phyloP scores from a whole-genome alignment of 176 grass and related monocot species.

The Carex parvula region DNA sequence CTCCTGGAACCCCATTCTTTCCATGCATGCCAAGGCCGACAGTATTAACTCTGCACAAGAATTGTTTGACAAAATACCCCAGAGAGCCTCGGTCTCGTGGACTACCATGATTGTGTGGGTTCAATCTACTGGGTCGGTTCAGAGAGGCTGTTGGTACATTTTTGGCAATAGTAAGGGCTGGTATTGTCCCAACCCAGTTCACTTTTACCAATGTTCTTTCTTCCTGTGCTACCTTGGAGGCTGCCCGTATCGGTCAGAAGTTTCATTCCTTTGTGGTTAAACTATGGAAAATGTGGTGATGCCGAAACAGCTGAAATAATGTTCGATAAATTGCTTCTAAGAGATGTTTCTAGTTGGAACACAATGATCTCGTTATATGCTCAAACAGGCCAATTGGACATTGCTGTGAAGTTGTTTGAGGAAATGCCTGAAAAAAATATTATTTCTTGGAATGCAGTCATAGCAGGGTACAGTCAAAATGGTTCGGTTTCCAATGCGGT shows the following conservation, averaged over 20 bases:
- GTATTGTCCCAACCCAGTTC: conserved; percentile 49
- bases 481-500: too few relatives aligned
- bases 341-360: too few relatives aligned
- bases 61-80: conserved; percentile 68
- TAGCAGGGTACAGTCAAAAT: too few relatives aligned
- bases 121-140: conserved; percentile 51
- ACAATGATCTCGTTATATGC: too few relatives aligned
- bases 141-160: conserved; percentile 32
- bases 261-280: conserved; percentile 60
- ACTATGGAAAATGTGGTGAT: conserved; percentile 52
- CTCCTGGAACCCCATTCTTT: conserved; percentile 78
- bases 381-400: too few relatives aligned
- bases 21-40: conserved; percentile 47
- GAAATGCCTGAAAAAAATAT: too few relatives aligned
- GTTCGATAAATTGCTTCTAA: too few relatives aligned
- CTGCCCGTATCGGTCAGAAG: neutral
- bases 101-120: conserved; percentile 66
- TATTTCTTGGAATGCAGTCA: too few relatives aligned
- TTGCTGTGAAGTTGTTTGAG: too few relatives aligned
- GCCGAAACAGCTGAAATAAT: conserved; percentile 25
- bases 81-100: conserved; percentile 72
- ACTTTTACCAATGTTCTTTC: conserved; percentile 75
- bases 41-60: conserved; percentile 32
- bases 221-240: conserved; percentile 45
- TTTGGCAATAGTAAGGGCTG: too few relatives aligned